phyloP scores from a whole-genome alignment of 768 basidiomycete genomes.

The Lactarius vividus region DNA sequence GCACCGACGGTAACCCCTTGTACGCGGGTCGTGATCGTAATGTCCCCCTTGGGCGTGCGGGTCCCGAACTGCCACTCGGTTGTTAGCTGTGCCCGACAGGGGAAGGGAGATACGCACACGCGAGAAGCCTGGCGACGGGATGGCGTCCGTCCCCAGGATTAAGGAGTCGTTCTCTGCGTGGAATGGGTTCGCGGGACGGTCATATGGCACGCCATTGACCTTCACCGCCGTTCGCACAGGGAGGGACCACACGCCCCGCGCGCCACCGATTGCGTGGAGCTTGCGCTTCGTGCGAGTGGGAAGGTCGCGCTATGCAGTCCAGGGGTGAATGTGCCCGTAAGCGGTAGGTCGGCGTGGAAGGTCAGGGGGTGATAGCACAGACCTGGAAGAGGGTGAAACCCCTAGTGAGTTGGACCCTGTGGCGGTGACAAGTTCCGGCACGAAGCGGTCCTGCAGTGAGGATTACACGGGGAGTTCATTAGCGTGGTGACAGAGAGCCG shows the following conservation, averaged over 20 bases:
- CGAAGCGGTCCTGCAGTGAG: conserved; percentile 56
- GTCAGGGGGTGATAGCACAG: conserved; percentile 24
- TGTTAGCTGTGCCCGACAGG: conserved; percentile 3
- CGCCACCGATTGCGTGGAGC: conserved; percentile 73
- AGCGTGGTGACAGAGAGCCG: conserved; percentile 10
- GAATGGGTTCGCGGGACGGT: conserved; percentile 49
- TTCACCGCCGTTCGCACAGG: conserved; percentile 70
- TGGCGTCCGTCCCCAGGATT: conserved; percentile 82
- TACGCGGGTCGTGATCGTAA: conserved; percentile 69
- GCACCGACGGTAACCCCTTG: conserved; percentile 80
- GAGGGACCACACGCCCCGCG: conserved; percentile 81
- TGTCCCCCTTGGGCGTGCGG: conserved; percentile 55
- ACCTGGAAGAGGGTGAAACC: conserved; percentile 88
- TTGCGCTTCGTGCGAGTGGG: conserved; percentile 73
- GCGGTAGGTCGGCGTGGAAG: conserved; percentile 9
- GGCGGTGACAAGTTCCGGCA: conserved; percentile 81
- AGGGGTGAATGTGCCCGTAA: not conserved
- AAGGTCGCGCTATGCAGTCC: conserved; percentile 56
- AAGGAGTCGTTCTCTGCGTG: conserved; percentile 66
- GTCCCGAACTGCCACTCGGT: conserved; percentile 57
- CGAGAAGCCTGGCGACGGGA: conserved; percentile 76
- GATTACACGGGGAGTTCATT: conserved; percentile 15
- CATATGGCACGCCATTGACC: conserved; percentile 56
- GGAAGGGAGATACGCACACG: conserved; percentile 49
- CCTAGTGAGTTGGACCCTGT: conserved; percentile 76